A percentile compares a stretch with the other conserved stretches of the same genome.
Conservation (phyloP, 176 grass and related monocot genomes). For the Luzula sylvatica region DNA sequence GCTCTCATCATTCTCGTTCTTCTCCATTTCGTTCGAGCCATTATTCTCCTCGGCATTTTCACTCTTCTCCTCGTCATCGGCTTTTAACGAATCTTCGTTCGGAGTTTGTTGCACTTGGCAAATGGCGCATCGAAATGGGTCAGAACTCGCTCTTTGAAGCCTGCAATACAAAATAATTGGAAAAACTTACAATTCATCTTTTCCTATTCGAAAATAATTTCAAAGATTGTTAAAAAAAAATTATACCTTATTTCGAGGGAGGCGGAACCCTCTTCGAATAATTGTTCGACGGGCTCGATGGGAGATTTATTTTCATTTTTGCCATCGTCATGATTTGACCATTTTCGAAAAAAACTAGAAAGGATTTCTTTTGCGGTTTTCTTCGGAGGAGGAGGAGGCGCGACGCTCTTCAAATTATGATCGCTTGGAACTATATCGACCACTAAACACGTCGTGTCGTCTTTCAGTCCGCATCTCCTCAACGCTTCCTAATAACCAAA, state of each 20-base stretch:
- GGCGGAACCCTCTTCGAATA: slow-evolving; percentile 95
- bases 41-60: too few species aligned
- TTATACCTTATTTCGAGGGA: slow-evolving; percentile 83
- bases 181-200: too few species aligned
- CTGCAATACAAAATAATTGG: slow-evolving; percentile 29
- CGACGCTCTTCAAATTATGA: slow-evolving; percentile 26
- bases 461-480: slow-evolving; percentile 87
- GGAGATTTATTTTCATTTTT: slow-evolving; percentile 45
- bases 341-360: slow-evolving; percentile 68
- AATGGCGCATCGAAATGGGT: slow-evolving; percentile 53
- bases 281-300: slow-evolving; percentile 64
- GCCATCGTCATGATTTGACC: slow-evolving; percentile 40
- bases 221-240: too few species aligned
- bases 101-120: slow-evolving; percentile 67
- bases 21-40: too few species aligned
- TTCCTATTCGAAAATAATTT: too few species aligned
- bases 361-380: slow-evolving; percentile 66
- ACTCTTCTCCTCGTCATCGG: too few species aligned
- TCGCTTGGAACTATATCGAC: slow-evolving; percentile 83
- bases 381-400: slow-evolving; percentile 50
- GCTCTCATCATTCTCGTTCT: slow-evolving; percentile 4
- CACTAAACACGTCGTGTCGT: slow-evolving; percentile 94
- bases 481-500: slow-evolving; percentile 82
- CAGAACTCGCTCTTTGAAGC: slow-evolving; percentile 43
- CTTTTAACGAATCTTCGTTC: slow-evolving; percentile 42